These are phyloP conservation scores for Haematococcus lacustris DNA, from an alignment of 139 green algal species.

Conservation along the genomic window DNA sequence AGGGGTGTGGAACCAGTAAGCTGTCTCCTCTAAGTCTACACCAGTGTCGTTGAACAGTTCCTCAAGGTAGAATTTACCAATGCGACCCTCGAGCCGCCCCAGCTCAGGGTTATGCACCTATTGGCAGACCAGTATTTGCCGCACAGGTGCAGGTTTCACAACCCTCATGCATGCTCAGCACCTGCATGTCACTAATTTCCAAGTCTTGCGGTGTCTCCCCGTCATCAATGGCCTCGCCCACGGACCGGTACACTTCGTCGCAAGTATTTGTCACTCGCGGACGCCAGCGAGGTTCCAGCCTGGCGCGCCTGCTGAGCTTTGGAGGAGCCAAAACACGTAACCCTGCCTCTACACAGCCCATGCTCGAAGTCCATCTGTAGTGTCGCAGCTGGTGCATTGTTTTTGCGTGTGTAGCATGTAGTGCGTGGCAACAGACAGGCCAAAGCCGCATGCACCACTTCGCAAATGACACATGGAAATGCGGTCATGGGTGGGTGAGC, in stretches of 20 bases:
- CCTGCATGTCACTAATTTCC: not conserved
- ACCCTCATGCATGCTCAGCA: not conserved
- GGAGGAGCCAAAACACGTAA: too few relatives aligned
- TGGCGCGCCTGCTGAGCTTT: not conserved
- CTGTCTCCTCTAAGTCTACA: conserved; percentile 30
- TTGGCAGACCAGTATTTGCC: not conserved
- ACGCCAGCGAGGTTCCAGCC: too few relatives aligned
- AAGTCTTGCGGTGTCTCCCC: not conserved
- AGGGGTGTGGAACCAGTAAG: conserved; percentile 44
- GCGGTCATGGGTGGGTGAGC: too few relatives aligned
- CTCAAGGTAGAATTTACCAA: conserved; percentile 19
- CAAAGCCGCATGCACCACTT: too few relatives aligned
- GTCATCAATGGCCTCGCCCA: not conserved
- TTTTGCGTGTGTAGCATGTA: too few relatives aligned
- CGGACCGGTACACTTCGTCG: conserved; percentile 4
- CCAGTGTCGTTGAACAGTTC: conserved; percentile 21
- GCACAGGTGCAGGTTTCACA: not conserved
- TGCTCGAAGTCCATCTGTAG: too few relatives aligned
- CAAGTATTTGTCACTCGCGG: conserved; percentile 11
- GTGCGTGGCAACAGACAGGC: too few relatives aligned
- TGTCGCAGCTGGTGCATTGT: too few relatives aligned
- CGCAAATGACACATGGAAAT: too few relatives aligned
- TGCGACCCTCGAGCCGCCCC: conserved; percentile 14
- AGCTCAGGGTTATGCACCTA: conserved; percentile 29
- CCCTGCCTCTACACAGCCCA: too few relatives aligned